These are phyloP conservation scores for Paramecium sexaurelia DNA, from an alignment of 73 alveolate genomes.

Conservation along the genomic window DNA sequence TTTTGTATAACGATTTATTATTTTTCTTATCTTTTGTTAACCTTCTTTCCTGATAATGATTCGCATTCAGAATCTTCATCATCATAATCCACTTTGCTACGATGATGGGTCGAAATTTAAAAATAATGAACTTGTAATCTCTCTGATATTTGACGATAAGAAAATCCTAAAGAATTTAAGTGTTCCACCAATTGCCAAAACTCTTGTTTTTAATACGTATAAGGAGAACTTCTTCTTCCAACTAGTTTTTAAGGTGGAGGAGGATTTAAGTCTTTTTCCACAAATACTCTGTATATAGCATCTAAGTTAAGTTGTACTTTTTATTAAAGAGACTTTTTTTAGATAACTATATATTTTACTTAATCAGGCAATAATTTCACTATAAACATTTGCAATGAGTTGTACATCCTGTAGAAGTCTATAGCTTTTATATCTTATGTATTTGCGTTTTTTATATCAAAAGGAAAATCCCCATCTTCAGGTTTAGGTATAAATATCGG, in stretches of 20 bases:
- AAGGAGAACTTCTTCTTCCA: conserved; percentile 50
- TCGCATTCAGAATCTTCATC: neutral
- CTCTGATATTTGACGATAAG: conserved; percentile 33
- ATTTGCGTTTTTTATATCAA: neutral
- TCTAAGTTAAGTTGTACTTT: neutral
- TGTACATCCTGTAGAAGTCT: conserved; percentile 43
- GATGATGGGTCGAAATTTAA: conserved; percentile 51
- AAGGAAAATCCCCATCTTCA: conserved; percentile 53
- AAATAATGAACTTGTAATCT: conserved; percentile 43
- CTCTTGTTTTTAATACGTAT: conserved; percentile 28
- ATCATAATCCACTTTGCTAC: neutral
- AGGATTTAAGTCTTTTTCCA: conserved; percentile 37
- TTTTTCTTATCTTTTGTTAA: neutral
- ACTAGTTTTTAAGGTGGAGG: neutral
- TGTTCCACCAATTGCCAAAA: conserved; percentile 43
- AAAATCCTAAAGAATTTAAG: conserved; percentile 21
- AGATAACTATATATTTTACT: neutral
- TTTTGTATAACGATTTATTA: neutral
- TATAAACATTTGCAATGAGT: neutral
- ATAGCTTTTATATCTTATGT: neutral
- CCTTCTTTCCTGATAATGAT: neutral
- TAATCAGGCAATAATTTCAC: conserved; percentile 10
- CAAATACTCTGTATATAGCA: neutral
- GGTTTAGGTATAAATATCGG: conserved; percentile 48
- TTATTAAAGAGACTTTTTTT: neutral